These are phyloP conservation scores for Phytophthora chlamydospora DNA, from an alignment of 352 stramenopile species.

Conservation along the genomic window DNA sequence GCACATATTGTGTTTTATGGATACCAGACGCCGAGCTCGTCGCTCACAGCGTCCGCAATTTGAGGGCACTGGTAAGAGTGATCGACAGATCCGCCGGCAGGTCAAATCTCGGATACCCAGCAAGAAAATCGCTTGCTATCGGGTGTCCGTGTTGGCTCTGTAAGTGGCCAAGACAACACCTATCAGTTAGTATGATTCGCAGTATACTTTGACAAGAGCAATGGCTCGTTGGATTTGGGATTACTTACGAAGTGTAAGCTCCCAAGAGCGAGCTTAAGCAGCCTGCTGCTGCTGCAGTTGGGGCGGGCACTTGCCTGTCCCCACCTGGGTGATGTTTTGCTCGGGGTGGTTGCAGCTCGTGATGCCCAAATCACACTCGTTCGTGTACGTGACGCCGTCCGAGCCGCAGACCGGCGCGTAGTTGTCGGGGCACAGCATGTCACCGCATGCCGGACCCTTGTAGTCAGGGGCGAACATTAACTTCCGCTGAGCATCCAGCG, in stretches of 20 bases:
- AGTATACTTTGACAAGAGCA: no score
- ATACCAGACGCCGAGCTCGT: constrained; percentile 32
- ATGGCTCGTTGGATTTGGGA: no score
- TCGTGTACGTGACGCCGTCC: constrained; percentile 40
- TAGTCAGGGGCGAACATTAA: constrained; percentile 14
- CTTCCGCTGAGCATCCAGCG: constrained; percentile 15
- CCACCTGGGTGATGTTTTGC: constrained; percentile 22
- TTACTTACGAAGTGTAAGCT: no score
- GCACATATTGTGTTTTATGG: constrained; percentile 21
- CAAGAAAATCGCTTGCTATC: no score
- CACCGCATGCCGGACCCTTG: constrained; percentile 9
- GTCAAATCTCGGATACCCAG: no score
- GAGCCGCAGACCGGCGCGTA: constrained; percentile 39
- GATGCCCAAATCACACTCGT: constrained; percentile 34
- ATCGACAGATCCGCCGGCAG: background rate
- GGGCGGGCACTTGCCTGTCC: constrained; percentile 21
- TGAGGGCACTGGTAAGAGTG: constrained; percentile 22
- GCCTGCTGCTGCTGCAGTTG: background rate
- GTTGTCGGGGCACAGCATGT: constrained; percentile 30
- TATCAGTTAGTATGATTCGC: no score
- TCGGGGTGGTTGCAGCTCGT: constrained; percentile 35
- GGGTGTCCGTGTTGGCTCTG: no score
- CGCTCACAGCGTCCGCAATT: constrained; percentile 23
- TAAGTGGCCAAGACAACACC: no score
- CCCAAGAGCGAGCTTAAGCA: no score